A percentile compares a stretch with the other conserved stretches of the same genome.
phyloP scores from a whole-genome alignment of 805 yeast genomes.

The Hanseniaspora meyeri region DNA sequence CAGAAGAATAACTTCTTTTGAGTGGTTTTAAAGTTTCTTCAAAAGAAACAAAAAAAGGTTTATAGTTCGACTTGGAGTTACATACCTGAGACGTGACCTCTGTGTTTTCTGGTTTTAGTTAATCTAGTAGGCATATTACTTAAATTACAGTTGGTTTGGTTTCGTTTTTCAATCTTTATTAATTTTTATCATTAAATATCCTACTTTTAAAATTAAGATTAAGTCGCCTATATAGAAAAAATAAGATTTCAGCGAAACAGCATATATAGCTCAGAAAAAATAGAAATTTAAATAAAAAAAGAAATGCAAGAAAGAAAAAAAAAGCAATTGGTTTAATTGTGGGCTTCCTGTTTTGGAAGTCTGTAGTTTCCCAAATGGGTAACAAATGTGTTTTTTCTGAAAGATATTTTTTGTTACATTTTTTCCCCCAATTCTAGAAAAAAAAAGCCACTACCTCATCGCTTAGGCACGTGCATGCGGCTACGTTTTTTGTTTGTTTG shows the following conservation, averaged over 20 bases:
- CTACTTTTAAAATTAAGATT: too few species aligned
- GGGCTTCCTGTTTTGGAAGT: too few species aligned
- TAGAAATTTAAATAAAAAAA: not conserved
- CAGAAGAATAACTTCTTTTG: not conserved
- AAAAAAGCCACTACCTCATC: too few species aligned
- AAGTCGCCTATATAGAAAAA: too few species aligned
- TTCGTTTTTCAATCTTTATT: not conserved
- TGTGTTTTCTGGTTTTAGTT: conserved; percentile 98
- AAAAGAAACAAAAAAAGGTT: not conserved
- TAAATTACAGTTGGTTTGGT: not conserved
- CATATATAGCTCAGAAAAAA: not conserved
- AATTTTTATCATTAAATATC: not conserved
- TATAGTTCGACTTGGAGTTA: conserved; percentile 23
- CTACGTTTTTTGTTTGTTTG: not conserved
- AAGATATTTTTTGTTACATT: not conserved
- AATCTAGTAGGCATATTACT: conserved; percentile 93
- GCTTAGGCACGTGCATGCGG: not conserved
- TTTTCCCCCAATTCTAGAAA: not conserved
- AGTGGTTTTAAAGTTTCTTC: not conserved
- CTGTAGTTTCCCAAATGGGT: not conserved
- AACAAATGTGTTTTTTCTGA: not conserved
- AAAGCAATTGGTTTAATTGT: too few species aligned
- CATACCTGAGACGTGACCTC: conserved; percentile 99
- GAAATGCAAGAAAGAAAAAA: not conserved
- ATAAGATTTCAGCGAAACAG: not conserved